Percentiles rank a stretch among this genome's conserved stretches.
Evolutionary conservation across 768 basidiomycete genomes (phyloP).

Genomic region (Rickenella mellea): DNA sequence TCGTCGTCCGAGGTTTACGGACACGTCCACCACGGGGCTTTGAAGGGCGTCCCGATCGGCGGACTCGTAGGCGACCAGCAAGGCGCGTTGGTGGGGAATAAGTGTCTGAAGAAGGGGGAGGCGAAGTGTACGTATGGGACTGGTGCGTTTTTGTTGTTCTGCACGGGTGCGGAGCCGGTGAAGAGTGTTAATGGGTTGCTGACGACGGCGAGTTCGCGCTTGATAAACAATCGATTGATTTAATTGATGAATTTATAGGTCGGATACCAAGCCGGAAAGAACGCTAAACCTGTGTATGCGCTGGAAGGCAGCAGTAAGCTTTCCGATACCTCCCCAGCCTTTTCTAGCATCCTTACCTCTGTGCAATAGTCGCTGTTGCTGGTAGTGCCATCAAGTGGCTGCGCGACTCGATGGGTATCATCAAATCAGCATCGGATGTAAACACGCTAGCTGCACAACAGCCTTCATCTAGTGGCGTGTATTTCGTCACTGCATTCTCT

Average conservation of each 20-base stretch:
- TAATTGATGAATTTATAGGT: slow-evolving; percentile 35
- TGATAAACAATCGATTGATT: not conserved
- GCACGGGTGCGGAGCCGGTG: slow-evolving; percentile 83
- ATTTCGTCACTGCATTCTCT: slow-evolving; percentile 95
- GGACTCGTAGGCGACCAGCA: slow-evolving; percentile 99
- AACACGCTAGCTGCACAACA: slow-evolving; percentile 76
- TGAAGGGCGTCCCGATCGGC: slow-evolving; percentile 75
- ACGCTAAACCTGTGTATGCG: slow-evolving; percentile 78
- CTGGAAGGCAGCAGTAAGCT: slow-evolving; percentile 89
- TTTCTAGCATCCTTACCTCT: not conserved
- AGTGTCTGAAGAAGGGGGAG: slow-evolving; percentile 83
- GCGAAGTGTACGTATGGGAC: slow-evolving; percentile 99
- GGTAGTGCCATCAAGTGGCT: slow-evolving; percentile 97
- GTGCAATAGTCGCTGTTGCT: slow-evolving; percentile 70
- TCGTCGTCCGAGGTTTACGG: slow-evolving; percentile 94
- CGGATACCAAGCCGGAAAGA: slow-evolving; percentile 80
- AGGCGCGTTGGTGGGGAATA: slow-evolving; percentile 92
- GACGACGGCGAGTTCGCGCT: slow-evolving; percentile 53
- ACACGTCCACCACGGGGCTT: slow-evolving; percentile 50
- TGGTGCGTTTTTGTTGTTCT: slow-evolving; percentile 92
- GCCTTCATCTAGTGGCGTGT: slow-evolving; percentile 76
- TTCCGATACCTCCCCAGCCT: not conserved
- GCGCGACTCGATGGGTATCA: slow-evolving; percentile 82
- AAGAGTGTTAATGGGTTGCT: slow-evolving; percentile 80
- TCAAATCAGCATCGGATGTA: slow-evolving; percentile 72